These are phyloP conservation scores for Colletotrichum australisinense DNA, from an alignment of 2,329 filamentous ascomycete species.

Conservation along the genomic window DNA sequence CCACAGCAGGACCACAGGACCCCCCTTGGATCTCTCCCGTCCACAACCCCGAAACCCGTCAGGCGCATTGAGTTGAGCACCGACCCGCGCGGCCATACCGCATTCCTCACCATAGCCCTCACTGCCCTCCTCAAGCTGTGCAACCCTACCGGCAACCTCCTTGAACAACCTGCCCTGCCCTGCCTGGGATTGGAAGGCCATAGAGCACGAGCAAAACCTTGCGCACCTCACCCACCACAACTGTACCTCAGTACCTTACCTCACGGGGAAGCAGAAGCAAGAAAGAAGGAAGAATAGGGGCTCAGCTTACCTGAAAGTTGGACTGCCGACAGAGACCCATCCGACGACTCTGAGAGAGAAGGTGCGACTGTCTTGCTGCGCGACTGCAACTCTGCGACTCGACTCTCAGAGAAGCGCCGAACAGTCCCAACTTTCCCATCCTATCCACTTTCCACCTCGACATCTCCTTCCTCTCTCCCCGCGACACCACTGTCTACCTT, in stretches of 20 bases:
- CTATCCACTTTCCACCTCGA: constrained; percentile 11
- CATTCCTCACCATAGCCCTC: neutral
- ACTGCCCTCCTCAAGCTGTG: neutral
- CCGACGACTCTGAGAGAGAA: constrained; percentile 12
- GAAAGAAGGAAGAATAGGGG: constrained; percentile 13
- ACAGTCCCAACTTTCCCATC: constrained; percentile 9
- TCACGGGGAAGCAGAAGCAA: constrained; percentile 1
- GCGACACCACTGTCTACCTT: constrained; percentile 7
- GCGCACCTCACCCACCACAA: neutral
- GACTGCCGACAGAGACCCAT: constrained; percentile 16
- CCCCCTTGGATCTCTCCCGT: constrained; percentile 17
- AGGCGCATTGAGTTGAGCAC: constrained; percentile 36
- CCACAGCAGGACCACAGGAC: neutral
- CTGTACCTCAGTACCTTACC: too few species aligned
- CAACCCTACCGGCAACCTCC: constrained; percentile 20
- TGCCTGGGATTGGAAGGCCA: constrained; percentile 3
- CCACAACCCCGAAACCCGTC: constrained; percentile 32
- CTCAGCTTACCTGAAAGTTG: constrained; percentile 25
- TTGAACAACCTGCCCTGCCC: constrained; percentile 5
- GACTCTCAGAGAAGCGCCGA: neutral
- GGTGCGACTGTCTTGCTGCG: constrained; percentile 7
- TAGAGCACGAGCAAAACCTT: neutral
- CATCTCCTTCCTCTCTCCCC: constrained; percentile 2
- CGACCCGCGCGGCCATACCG: constrained; percentile 27
- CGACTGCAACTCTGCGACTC: constrained; percentile 23